phyloP scores from a whole-genome alignment of 768 basidiomycete species.

The Coprinopsis sp. region DNA sequence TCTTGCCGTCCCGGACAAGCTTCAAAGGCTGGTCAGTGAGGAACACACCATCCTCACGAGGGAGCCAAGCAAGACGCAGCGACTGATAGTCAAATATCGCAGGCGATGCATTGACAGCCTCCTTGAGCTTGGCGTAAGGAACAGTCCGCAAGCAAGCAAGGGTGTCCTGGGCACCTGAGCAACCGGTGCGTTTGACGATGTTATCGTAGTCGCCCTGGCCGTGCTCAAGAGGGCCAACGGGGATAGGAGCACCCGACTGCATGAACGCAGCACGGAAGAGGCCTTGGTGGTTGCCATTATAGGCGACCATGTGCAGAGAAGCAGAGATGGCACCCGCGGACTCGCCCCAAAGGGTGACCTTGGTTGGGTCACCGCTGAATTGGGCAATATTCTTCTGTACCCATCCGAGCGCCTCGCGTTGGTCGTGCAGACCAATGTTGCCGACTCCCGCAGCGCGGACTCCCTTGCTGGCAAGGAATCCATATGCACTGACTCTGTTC shows the following conservation, averaged over 20 bases:
- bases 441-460: conserved; percentile 22
- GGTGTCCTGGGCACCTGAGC: conserved; percentile 31
- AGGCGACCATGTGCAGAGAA: conserved; percentile 44
- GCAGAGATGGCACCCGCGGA: conserved; percentile 52
- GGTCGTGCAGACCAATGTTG: conserved; percentile 29
- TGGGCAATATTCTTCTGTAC: conserved; percentile 47
- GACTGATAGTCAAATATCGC: conserved; percentile 40
- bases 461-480: conserved; percentile 30
- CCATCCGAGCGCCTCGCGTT: conserved; percentile 49
- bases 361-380: conserved; percentile 53
- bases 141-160: conserved; percentile 37
- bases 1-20: conserved; percentile 37
- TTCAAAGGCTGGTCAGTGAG: conserved; percentile 40
- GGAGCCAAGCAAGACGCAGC: conserved; percentile 42
- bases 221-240: conserved; percentile 36
- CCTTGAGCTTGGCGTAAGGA: conserved; percentile 31
- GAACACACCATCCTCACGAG: conserved; percentile 46
- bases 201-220: conserved; percentile 44
- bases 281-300: conserved; percentile 39
- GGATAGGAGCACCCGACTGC: conserved; percentile 45
- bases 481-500: conserved; percentile 23
- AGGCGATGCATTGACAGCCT: conserved; percentile 36
- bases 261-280: conserved; percentile 49
- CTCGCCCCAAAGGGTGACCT: conserved; percentile 42
- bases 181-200: conserved; percentile 31